Conservation (phyloP, 2,329 filamentous ascomycete species). For the Fusarium nurragi region DNA sequence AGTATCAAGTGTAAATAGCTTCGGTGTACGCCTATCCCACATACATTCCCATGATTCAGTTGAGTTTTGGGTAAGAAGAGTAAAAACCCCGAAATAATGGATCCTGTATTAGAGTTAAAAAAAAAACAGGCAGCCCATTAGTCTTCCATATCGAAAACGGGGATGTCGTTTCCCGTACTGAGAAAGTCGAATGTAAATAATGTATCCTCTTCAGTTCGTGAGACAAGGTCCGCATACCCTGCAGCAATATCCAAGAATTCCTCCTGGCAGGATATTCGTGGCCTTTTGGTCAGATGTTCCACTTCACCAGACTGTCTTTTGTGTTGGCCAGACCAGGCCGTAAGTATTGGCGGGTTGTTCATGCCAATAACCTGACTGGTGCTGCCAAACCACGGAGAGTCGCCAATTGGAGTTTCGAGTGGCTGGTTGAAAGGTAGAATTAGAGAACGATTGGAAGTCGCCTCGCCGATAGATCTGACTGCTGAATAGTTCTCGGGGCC, state of each 20-base stretch:
- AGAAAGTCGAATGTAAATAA: slow-evolving; percentile 42
- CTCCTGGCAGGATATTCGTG: slow-evolving; percentile 32
- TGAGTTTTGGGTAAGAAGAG: neutral
- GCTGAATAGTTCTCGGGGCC: slow-evolving; percentile 31
- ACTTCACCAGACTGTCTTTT: slow-evolving; percentile 35
- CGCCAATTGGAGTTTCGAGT: slow-evolving; percentile 20
- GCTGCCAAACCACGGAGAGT: slow-evolving; percentile 27
- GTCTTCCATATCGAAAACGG: slow-evolving; percentile 40
- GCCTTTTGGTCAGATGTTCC: slow-evolving; percentile 31
- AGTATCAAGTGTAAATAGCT: neutral
- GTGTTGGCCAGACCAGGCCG: slow-evolving; percentile 34
- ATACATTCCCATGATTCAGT: neutral
- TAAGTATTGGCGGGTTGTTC: neutral
- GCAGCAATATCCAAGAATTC: slow-evolving; percentile 39
- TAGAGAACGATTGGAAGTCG: slow-evolving; percentile 23
- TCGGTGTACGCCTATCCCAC: neutral
- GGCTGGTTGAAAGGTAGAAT: slow-evolving; percentile 36
- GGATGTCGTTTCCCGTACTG: slow-evolving; percentile 30
- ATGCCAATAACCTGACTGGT: neutral
- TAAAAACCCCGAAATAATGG: too few species aligned
- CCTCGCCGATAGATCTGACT: slow-evolving; percentile 22
- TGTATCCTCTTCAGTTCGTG: slow-evolving; percentile 36
- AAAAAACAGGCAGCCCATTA: neutral
- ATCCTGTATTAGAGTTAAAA: neutral
- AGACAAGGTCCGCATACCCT: slow-evolving; percentile 32